phyloP scores from a whole-genome alignment of 2,329 filamentous ascomycete species.

The Nannizziopsis arthrosporioides region DNA sequence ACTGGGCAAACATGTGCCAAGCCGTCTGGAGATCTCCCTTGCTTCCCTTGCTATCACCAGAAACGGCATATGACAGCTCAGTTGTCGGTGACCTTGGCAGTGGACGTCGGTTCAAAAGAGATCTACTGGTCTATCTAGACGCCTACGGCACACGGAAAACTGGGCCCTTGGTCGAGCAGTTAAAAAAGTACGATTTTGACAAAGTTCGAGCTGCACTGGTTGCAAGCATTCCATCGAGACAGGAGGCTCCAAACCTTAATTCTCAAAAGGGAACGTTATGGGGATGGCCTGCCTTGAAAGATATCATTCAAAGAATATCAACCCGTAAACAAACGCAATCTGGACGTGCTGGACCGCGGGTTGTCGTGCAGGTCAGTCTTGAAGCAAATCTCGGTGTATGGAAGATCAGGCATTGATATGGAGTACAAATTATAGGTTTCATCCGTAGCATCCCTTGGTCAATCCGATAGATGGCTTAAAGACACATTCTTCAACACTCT shows the following conservation, averaged over 20 bases:
- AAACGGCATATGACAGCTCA: not conserved
- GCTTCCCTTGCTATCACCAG: constrained; percentile 42
- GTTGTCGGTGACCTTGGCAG: constrained; percentile 38
- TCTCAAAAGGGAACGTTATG: constrained; percentile 47
- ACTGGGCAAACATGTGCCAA: constrained; percentile 84
- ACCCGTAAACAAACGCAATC: constrained; percentile 26
- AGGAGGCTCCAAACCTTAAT: constrained; percentile 38
- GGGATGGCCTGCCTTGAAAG: constrained; percentile 61
- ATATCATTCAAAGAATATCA: constrained; percentile 47
- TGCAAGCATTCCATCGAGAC: constrained; percentile 64
- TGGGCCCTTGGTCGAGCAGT: constrained; percentile 45
- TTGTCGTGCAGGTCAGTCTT: constrained; percentile 27
- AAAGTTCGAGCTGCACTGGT: constrained; percentile 57
- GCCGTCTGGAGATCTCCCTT: constrained; percentile 66
- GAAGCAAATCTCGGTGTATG: not conserved
- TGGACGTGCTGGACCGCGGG: constrained; percentile 22
- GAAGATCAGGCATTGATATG: constrained; percentile 20
- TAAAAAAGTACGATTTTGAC: constrained; percentile 58
- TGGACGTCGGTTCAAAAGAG: constrained; percentile 61
- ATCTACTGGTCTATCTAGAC: constrained; percentile 59
- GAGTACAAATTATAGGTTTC: constrained; percentile 56
- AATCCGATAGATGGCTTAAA: constrained; percentile 59
- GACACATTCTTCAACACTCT: constrained; percentile 47
- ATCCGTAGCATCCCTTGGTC: constrained; percentile 68
- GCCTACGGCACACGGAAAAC: constrained; percentile 52